Percentiles rank a stretch among this genome's conserved stretches.
Evolutionary conservation across 176 grass and related monocot species (phyloP).

Genomic region (Microstegium vimineum): DNA sequence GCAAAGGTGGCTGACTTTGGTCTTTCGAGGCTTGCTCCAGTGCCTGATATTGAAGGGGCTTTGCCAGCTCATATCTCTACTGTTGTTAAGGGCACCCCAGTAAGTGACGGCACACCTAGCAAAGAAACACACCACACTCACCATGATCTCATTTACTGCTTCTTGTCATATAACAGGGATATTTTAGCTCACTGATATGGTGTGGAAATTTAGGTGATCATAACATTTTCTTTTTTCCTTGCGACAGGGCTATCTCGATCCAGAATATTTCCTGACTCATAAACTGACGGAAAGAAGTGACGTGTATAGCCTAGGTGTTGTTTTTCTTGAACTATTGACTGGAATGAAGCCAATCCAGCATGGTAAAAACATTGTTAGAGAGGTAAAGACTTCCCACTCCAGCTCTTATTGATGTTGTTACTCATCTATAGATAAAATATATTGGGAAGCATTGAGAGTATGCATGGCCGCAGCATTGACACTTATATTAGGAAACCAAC

Average conservation of each 20-base stretch:
- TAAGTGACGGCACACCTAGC: conserved; percentile 42
- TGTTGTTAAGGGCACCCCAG: conserved; percentile 92
- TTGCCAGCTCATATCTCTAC: conserved; percentile 73
- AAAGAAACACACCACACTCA: neutral
- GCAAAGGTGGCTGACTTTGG: conserved; percentile 97
- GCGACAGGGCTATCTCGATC: conserved; percentile 94
- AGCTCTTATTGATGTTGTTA: neutral
- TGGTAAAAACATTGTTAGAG: conserved; percentile 95
- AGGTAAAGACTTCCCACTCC: conserved; percentile 42
- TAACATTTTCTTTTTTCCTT: neutral
- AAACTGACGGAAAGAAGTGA: conserved; percentile 94
- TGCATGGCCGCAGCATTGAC: neutral
- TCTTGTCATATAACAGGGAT: neutral
- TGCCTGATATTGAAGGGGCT: conserved; percentile 66
- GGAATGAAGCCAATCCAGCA: conserved; percentile 91
- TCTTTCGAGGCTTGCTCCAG: conserved; percentile 87
- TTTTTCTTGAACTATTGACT: conserved; percentile 81
- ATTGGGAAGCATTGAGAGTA: neutral
- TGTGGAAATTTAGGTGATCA: conserved; percentile 3
- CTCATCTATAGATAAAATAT: neutral
- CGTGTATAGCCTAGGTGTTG: conserved; percentile 85
- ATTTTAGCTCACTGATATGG: neutral
- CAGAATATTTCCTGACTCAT: conserved; percentile 94
- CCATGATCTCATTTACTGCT: conserved; percentile 5
- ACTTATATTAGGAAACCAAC: neutral